Evolutionary conservation across 2,329 filamentous ascomycete species (phyloP).

Genomic region (Aspergillus tamarii): DNA sequence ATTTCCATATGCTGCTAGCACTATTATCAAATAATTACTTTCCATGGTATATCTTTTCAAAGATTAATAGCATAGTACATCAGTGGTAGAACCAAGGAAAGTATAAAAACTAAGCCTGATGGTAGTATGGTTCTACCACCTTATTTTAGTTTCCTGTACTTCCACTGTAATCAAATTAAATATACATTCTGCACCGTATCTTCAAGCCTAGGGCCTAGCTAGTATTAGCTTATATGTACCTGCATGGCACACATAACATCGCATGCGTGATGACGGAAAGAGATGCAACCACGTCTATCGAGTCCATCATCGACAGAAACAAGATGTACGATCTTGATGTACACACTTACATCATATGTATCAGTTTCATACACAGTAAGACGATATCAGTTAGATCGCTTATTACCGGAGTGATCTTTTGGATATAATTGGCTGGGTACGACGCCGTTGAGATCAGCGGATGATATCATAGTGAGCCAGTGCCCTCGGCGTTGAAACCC

Average conservation of each 20-base stretch:
- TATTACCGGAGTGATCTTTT: neutral
- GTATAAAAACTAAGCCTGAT: too few relatives aligned
- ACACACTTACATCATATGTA: neutral
- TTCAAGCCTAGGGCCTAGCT: too few relatives aligned
- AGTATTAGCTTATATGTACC: neutral
- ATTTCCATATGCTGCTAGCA: too few relatives aligned
- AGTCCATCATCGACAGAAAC: neutral
- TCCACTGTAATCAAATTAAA: too few relatives aligned
- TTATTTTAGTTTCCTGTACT: too few relatives aligned
- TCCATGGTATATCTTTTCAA: too few relatives aligned
- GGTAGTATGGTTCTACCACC: too few relatives aligned
- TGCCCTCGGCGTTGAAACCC: neutral
- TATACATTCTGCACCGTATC: too few relatives aligned
- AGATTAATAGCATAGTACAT: too few relatives aligned
- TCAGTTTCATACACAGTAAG: neutral
- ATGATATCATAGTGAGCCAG: constrained; percentile 5
- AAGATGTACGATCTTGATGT: neutral
- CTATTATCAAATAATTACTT: too few relatives aligned
- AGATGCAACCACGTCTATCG: neutral
- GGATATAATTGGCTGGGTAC: neutral
- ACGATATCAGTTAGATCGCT: neutral
- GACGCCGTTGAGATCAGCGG: neutral
- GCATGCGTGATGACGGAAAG: constrained; percentile 2
- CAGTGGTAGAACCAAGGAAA: too few relatives aligned
- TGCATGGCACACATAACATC: neutral